A percentile compares a stretch with the other conserved stretches of the same genome.
Evolutionary conservation across 306 rosid species (phyloP).

Genomic region (Rubus parviflorus): DNA sequence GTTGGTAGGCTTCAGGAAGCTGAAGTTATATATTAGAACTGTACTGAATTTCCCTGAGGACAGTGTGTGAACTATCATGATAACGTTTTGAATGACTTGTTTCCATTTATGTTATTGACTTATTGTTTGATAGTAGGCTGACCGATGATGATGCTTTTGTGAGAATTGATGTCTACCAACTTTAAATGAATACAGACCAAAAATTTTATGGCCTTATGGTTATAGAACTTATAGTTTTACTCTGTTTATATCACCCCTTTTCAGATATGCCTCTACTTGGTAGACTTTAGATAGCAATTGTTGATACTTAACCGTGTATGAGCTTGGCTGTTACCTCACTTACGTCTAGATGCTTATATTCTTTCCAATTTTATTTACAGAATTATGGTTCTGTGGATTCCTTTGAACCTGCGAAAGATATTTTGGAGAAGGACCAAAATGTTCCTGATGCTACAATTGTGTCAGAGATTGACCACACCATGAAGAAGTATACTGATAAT

Average conservation of each 20-base stretch:
- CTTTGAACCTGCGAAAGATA: conserved; percentile 56
- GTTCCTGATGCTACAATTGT: conserved; percentile 45
- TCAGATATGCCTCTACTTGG: not conserved
- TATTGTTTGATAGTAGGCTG: not conserved
- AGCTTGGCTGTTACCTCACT: conserved; percentile 10
- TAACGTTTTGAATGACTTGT: not conserved
- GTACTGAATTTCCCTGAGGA: not conserved
- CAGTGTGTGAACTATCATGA: not conserved
- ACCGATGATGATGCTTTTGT: not conserved
- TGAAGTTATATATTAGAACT: not conserved
- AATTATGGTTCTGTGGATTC: conserved; percentile 72
- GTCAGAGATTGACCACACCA: conserved; percentile 72
- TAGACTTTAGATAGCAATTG: not conserved
- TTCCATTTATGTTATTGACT: not conserved
- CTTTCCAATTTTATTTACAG: conserved; percentile 39
- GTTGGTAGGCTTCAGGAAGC: not conserved
- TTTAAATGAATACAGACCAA: not conserved
- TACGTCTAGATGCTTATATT: conserved; percentile 10
- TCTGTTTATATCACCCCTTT: not conserved
- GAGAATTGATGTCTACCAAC: not conserved
- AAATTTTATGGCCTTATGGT: not conserved
- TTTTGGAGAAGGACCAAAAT: conserved; percentile 52
- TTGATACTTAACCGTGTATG: not conserved
- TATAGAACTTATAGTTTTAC: not conserved
- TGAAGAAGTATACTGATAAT: conserved; percentile 70